Conservation (phyloP, 2,329 filamentous ascomycete species). For the Neonectria neomacrospora region DNA sequence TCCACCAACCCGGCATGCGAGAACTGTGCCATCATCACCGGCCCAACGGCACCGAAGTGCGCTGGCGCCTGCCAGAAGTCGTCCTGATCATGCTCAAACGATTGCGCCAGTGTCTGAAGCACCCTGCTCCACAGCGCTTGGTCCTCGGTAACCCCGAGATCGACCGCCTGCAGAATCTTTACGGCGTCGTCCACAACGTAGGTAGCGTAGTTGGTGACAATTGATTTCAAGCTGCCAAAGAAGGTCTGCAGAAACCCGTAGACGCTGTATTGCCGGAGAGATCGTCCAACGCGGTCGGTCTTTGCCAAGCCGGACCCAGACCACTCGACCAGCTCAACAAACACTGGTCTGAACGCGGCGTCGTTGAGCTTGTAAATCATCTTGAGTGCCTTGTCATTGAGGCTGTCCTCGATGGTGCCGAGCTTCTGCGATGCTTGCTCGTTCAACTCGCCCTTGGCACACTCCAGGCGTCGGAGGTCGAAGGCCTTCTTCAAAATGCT, state of each 20-base stretch:
- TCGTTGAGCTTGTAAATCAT: constrained; percentile 99
- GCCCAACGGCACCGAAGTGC: constrained; percentile 80
- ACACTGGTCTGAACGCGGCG: constrained; percentile 90
- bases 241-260: constrained; percentile 84
- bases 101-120: constrained; percentile 76
- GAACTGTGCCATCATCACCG: constrained; percentile 76
- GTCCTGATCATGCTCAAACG: constrained; percentile 90
- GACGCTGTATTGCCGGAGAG: constrained; percentile 76
- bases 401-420: constrained; percentile 68
- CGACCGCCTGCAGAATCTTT: constrained; percentile 64
- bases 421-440: constrained; percentile 60
- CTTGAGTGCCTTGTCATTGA: constrained; percentile 80
- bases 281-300: constrained; percentile 67
- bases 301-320: constrained; percentile 69
- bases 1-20: constrained; percentile 58
- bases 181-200: constrained; percentile 84
- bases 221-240: constrained; percentile 88
- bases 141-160: constrained; percentile 62
- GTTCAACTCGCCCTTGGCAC: constrained; percentile 58
- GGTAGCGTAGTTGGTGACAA: constrained; percentile 90
- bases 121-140: constrained; percentile 74
- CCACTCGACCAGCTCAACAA: constrained; percentile 88
- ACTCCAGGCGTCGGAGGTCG: constrained; percentile 72
- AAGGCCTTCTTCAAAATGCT: constrained; percentile 69
- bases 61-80: constrained; percentile 95